Base-by-base conservation (phyloP, 331 rosid species). In the Dryas integrifolia region DNA sequence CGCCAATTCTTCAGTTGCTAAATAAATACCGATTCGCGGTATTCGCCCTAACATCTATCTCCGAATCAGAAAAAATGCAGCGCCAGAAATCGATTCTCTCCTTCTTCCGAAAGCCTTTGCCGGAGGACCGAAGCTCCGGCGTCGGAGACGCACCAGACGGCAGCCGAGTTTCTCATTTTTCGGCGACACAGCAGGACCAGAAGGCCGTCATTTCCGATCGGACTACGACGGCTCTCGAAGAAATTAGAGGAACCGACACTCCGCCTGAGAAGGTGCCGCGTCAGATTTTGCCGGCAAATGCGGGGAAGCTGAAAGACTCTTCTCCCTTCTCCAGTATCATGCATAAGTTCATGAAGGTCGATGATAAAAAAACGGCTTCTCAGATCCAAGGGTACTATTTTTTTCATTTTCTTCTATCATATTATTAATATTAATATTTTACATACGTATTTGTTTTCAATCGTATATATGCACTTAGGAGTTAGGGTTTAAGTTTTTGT, bases 191-290 rank as follows among this genome's bases (percentile, higher is more conserved):
- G 13, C 24, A 58, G 30, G 72, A 76, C 39, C 59, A 55, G n/a
- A 64, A 45, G 40, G 72, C 65, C 45, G 35, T 74, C 41, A 48
- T 47, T 50, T 50, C 61, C 68, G 72, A 63, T 21, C 84, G 58
- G 56, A 82, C 70, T 4, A 46, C 67, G 9, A 69, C 59, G 11
- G 72, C 82, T 9, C 21, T 58, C 44, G 91, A 86, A 58, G 80
- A 30, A 30, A 30, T 94, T 65, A 85, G 79, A 14, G 98, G 97
- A 87, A 86, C 96, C 30, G 97, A 91, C n/a, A 91, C 98, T 30
- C 98, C 98, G 75, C 98, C 97, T 76, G 97, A 94, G 88, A 94
- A 94, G 84, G 90, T 65, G 70, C 95, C 98, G 0, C 92, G 95
- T 65, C 91, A 78, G 82, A 49, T 94, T 77, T 72, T 85, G 1